phyloP scores from a whole-genome alignment of 2,329 filamentous ascomycete species.

The Tolypocladium sp. region DNA sequence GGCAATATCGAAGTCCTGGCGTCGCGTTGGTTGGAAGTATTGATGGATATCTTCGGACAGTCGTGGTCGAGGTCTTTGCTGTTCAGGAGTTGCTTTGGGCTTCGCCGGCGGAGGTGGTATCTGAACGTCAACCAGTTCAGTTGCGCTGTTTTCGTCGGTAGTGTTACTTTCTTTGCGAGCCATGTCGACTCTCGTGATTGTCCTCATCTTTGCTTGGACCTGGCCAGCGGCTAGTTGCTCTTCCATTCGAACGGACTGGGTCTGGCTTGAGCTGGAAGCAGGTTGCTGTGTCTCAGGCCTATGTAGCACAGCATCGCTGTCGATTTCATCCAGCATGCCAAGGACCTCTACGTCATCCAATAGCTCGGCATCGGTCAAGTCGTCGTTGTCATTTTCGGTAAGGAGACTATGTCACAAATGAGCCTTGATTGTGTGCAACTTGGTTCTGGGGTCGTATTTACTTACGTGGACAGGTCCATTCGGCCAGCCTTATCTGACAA shows the following conservation, averaged over 20 bases:
- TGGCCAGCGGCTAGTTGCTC: not conserved
- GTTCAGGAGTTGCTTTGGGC: not conserved
- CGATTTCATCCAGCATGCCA: not conserved
- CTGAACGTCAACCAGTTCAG: constrained; percentile 13
- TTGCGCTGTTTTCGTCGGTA: constrained; percentile 16
- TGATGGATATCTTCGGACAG: constrained; percentile 17
- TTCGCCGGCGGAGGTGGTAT: constrained; percentile 10
- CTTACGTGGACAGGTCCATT: not conserved
- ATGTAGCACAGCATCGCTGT: too few species aligned
- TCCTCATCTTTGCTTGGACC: constrained; percentile 15
- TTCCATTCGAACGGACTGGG: not conserved
- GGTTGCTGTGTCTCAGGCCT: too few species aligned
- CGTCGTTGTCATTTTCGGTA: not conserved
- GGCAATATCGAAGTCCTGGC: constrained; percentile 21
- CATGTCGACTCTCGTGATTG: constrained; percentile 20
- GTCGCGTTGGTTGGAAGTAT: constrained; percentile 17
- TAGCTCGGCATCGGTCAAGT: not conserved
- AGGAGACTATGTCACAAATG: not conserved
- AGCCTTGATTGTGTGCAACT: not conserved
- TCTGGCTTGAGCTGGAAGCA: not conserved
- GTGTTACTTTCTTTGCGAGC: constrained; percentile 18
- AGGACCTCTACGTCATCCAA: not conserved
- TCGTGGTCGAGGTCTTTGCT: constrained; percentile 3
- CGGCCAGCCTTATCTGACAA: not conserved
- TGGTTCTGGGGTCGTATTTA: not conserved